These are phyloP conservation scores for Heliocybe sulcata DNA, from an alignment of 1,284 basidiomycete genomes.

Conservation along the genomic window DNA sequence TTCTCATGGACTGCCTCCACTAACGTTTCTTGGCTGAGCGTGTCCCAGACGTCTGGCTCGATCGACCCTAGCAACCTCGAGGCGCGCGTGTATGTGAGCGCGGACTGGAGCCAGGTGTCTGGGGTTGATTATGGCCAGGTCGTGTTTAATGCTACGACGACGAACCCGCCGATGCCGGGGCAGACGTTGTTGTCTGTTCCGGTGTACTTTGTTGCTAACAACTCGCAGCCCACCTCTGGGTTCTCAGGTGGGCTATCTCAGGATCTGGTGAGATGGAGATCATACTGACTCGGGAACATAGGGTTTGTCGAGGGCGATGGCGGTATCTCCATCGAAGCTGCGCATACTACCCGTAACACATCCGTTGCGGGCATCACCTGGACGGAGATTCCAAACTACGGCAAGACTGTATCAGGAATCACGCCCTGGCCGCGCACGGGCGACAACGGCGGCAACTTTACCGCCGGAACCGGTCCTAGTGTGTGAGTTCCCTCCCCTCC, in stretches of 20 bases:
- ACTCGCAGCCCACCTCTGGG: conserved; percentile 26
- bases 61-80: conserved; percentile 41
- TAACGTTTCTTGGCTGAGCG: conserved; percentile 47
- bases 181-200: conserved; percentile 21
- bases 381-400: conserved; percentile 52
- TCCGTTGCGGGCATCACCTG: conserved; percentile 45
- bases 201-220: conserved; percentile 33
- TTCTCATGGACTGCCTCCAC: conserved; percentile 48
- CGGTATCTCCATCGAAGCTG: conserved; percentile 59
- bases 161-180: conserved; percentile 22
- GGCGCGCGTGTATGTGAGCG: conserved; percentile 44
- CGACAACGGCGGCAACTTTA: conserved; percentile 44
- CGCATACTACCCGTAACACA: conserved; percentile 45
- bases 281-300: conserved; percentile 10
- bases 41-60: conserved; percentile 39
- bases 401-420: conserved; percentile 51
- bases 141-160: conserved; percentile 38
- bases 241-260: conserved; percentile 37
- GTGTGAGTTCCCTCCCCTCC: conserved; percentile 30
- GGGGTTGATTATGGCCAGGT: conserved; percentile 35
- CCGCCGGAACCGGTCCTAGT: conserved; percentile 52
- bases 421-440: conserved; percentile 52
- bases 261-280: background rate
- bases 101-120: conserved; percentile 52
- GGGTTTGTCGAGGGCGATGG: conserved; percentile 62